Base-by-base conservation (phyloP, 345 rosid species). In the Dipteronia sinensis region DNA sequence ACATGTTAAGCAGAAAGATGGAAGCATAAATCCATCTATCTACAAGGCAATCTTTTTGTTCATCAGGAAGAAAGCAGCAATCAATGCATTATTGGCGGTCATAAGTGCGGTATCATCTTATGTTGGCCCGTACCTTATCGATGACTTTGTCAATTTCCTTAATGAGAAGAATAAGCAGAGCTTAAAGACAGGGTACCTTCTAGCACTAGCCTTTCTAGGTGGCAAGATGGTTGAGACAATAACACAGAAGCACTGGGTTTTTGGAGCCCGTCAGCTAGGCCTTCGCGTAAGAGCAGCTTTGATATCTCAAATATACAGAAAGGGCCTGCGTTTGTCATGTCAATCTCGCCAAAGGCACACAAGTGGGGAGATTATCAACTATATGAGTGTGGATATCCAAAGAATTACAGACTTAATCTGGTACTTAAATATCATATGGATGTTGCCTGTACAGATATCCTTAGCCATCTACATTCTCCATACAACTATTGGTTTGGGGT, bases 311-410 rank as follows among this genome's bases (percentile, higher is more conserved):
- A 91, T 93, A 65, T 95, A 95, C 87, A 88, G 81, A 67, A 95
- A 95, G 70, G 98, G 98, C 38, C 85, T 90, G 23, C 74, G 85
- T 58, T 82, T 94, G 76, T 94, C 98, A 0, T 86, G 94, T 77
- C 89, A 75, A 20, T 90, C 97, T 25, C 89, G 94, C 12, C 98
- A 93, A 83, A 87, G 90, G 78, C 94, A 83, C 84, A 81, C 93
- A 2, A 93, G 95, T n/a, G 98, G 97, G 74, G 97, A 94, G 86
- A 90, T 94, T 85, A 93, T 94, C 82, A 94, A 94, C 86, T 89
- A 86, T 76, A 90, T 94, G 98, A 93, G 95, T 72, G 97, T 93
- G 20, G 98, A 94, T 79, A 83, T 91, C 79, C 91, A 91, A 71
- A 84, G 98, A 78, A 84, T 94, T 72, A 85, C 95, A 15, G 97